A percentile compares a stretch with the other conserved stretches of the same genome.
These are phyloP conservation scores for Serendipita indica DNA, from an alignment of 768 basidiomycete genomes.

Conservation along the genomic window DNA sequence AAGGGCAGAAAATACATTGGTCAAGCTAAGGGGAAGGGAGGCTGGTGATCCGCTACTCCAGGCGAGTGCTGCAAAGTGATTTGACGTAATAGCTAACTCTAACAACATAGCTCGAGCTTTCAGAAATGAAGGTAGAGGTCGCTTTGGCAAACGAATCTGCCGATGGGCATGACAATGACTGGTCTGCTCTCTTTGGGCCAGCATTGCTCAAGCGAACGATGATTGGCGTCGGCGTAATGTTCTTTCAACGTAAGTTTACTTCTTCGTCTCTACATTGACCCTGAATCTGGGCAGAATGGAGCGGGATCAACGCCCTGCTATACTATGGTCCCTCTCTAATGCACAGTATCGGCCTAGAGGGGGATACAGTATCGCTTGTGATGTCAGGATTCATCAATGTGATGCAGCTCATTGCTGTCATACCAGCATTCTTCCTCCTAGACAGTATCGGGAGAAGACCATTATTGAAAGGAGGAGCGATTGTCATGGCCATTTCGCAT, in stretches of 20 bases:
- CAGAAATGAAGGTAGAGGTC: conserved; percentile 62
- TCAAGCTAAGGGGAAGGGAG: conserved; percentile 41
- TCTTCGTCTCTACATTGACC: conserved; percentile 1
- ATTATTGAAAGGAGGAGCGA: conserved; percentile 32
- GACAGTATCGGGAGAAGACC: conserved; percentile 37
- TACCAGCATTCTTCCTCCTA: conserved; percentile 58
- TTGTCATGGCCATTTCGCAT: conserved; percentile 50
- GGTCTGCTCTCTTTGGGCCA: conserved; percentile 40
- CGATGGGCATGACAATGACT: conserved; percentile 18
- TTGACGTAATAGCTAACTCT: neutral
- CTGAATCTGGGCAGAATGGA: conserved; percentile 47
- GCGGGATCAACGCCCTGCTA: conserved; percentile 69
- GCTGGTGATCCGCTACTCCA: conserved; percentile 37
- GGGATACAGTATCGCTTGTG: conserved; percentile 44
- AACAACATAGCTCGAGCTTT: conserved; percentile 42
- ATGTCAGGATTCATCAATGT: conserved; percentile 68
- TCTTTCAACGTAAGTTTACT: conserved; percentile 55
- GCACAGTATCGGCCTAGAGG: conserved; percentile 43
- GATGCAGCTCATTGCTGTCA: conserved; percentile 58
- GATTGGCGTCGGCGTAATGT: conserved; percentile 61
- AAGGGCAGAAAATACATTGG: conserved; percentile 45
- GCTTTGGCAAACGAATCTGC: conserved; percentile 28
- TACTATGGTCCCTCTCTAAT: conserved; percentile 72
- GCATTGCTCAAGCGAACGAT: conserved; percentile 47
- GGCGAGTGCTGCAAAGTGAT: no score